A percentile compares a stretch with the other conserved stretches of the same genome.
Evolutionary conservation across 2,329 filamentous ascomycete genomes (phyloP).

Genomic region (Ceratocystis huliohia): DNA sequence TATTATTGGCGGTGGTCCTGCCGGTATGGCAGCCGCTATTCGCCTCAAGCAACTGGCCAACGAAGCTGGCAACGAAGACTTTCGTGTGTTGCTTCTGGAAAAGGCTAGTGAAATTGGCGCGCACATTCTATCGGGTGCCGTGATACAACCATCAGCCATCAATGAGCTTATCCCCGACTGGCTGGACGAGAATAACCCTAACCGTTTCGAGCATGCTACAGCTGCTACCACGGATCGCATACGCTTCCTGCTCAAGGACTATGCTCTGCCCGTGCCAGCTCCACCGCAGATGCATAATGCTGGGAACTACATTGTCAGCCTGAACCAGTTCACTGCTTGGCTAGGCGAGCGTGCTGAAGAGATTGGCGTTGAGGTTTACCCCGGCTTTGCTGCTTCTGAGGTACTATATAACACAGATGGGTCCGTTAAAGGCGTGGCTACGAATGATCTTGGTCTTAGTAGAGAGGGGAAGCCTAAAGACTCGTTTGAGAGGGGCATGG

Average conservation of each 20-base stretch:
- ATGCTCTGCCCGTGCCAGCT: conserved; percentile 65
- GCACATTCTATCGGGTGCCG: conserved; percentile 90
- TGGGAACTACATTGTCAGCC: conserved; percentile 91
- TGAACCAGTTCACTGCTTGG: conserved; percentile 95
- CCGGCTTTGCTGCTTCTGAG: conserved; percentile 89
- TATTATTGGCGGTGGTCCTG: conserved; percentile 91
- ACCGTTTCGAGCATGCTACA: conserved; percentile 76
- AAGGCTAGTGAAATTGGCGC: conserved; percentile 92
- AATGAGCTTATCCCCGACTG: conserved; percentile 89
- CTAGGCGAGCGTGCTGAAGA: conserved; percentile 93
- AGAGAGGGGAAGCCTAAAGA: conserved; percentile 77
- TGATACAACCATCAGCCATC: conserved; percentile 78
- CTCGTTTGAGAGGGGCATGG: conserved; percentile 91
- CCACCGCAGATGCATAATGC: conserved; percentile 98
- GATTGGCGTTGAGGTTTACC: conserved; percentile 87
- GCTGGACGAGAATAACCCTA: conserved; percentile 77
- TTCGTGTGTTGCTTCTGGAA: conserved; percentile 81
- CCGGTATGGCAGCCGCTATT: conserved; percentile 85
- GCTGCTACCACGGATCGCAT: conserved; percentile 75
- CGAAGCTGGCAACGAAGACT: conserved; percentile 88
- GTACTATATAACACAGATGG: conserved; percentile 78
- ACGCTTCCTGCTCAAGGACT: conserved; percentile 80
- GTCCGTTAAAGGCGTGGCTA: conserved; percentile 84
- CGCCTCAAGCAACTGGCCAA: conserved; percentile 90
- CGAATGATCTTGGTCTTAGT: conserved; percentile 80